Evolutionary conservation across 345 rosid genomes (phyloP).

Genomic region (Ceriops zippeliana): DNA sequence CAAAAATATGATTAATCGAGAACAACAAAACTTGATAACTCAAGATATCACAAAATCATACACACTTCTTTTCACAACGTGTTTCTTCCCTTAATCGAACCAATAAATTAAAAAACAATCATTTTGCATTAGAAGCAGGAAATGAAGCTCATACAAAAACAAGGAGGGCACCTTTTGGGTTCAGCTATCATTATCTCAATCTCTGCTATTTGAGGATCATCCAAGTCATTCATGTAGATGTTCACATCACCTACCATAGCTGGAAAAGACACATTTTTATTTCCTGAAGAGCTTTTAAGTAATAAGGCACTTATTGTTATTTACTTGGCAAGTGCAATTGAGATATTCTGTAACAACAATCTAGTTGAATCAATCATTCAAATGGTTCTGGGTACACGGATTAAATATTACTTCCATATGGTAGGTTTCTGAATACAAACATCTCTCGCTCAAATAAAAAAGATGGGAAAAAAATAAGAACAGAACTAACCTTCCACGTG

Average conservation of each 20-base stretch:
- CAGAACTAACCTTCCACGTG: slow-evolving; percentile 59
- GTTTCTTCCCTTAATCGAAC: too few relatives aligned
- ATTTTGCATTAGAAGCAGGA: too few relatives aligned
- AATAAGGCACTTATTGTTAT: background rate
- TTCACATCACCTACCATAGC: slow-evolving; percentile 95
- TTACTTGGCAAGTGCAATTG: background rate
- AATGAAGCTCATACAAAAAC: too few relatives aligned
- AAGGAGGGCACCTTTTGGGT: slow-evolving; percentile 49
- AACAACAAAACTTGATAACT: slow-evolving; percentile 3
- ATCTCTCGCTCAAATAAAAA: too few relatives aligned
- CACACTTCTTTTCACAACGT: too few relatives aligned
- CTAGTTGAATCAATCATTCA: too few relatives aligned
- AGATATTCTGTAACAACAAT: too few relatives aligned
- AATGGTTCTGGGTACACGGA: too few relatives aligned
- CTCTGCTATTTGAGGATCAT: slow-evolving; percentile 72
- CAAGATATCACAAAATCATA: too few relatives aligned
- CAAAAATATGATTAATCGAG: slow-evolving; percentile 15
- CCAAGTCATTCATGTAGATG: slow-evolving; percentile 88
- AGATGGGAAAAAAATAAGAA: background rate
- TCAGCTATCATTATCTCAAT: slow-evolving; percentile 95
- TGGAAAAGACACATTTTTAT: slow-evolving; percentile 24
- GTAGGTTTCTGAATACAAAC: too few relatives aligned
- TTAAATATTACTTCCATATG: too few relatives aligned
- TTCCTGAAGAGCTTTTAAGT: background rate
- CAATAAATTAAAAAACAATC: too few relatives aligned